Evolutionary conservation across 2,329 filamentous ascomycete genomes (phyloP), one percentile per base, ranked within the genome.

Genomic region (Alternaria panax): DNA sequence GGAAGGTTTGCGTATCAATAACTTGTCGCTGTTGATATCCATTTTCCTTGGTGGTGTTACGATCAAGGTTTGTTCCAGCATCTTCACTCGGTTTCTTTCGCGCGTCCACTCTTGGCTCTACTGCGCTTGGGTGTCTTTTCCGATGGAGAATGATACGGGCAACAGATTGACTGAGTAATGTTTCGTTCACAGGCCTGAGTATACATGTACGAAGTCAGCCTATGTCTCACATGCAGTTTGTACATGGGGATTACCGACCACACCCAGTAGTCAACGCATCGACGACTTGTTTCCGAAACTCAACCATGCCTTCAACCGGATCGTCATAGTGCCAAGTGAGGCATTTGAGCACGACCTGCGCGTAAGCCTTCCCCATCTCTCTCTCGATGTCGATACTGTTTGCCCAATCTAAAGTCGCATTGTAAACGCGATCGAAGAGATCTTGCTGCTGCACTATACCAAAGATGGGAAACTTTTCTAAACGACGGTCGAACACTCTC

Each of bases 321-420:
- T 64, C 62, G 24, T 47, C 24, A n/a, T 42, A 42, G 20, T 59
- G 43, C 63, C 63, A 65, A 14, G 59, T 55, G n/a, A 65, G 43
- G 25, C 63, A 65, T 20, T 57, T 54, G 12, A 57, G 30, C n/a
- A 65, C 63, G 11, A 63, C 51, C 9, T 51, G 45, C 8, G 60
- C 53, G 51, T 63, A 65, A 8, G 38, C 18, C 14, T 56, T 47
- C 2, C 62, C 62, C 64, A 67, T 67, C 30, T 63, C 62, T 41
- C 60, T 47, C 43, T 60, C 57, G 16, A 67, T 51, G 24, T 67
- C 62, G 9, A 36, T 40, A 30, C 64, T 59, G 12, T 53, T 54
- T 6, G 64, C 62, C 42, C 64, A 53, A 28, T 63, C 62, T 7
- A 65, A 24, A 20, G 53, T 52, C 11, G 59, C 43, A 16, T 56